Conservation (phyloP, 2,329 filamentous ascomycete species). For the Fusarium luffae region DNA sequence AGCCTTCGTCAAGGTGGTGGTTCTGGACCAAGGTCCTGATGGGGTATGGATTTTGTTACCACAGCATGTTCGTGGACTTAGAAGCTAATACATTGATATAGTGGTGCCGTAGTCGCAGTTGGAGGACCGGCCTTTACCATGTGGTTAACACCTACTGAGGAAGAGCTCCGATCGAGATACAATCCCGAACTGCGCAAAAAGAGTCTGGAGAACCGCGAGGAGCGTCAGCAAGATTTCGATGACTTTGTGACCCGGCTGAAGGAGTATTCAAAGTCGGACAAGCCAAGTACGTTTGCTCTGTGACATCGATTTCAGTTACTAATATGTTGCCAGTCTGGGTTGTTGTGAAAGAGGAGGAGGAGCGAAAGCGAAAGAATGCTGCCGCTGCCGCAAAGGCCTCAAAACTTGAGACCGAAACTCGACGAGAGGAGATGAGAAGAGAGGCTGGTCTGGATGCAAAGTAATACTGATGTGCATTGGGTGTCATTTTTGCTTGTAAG, state of each 20-base stretch:
- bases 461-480: conserved; percentile 26
- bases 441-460: conserved; percentile 58
- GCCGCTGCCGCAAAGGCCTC: conserved; percentile 51
- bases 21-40: conserved; percentile 76
- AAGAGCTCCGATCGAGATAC: conserved; percentile 91
- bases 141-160: conserved; percentile 85
- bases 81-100: conserved; percentile 52
- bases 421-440: conserved; percentile 61
- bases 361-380: conserved; percentile 54
- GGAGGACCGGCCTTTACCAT: conserved; percentile 88
- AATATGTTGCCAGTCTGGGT: conserved; percentile 57
- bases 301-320: conserved; percentile 8
- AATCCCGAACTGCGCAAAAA: conserved; percentile 94
- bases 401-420: conserved; percentile 56
- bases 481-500: conserved; percentile 36
- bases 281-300: conserved; percentile 74
- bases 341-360: conserved; percentile 62
- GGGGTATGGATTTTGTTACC: conserved; percentile 63
- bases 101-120: conserved; percentile 76
- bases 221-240: conserved; percentile 86
- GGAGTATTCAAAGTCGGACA: conserved; percentile 89
- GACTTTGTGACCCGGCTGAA: conserved; percentile 87
- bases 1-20: conserved; percentile 62
- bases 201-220: conserved; percentile 81
- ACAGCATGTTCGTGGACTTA: conserved; percentile 20